These are phyloP conservation scores for Lenwebbia sp. DNA, from an alignment of 345 rosid species.

Conservation along the genomic window DNA sequence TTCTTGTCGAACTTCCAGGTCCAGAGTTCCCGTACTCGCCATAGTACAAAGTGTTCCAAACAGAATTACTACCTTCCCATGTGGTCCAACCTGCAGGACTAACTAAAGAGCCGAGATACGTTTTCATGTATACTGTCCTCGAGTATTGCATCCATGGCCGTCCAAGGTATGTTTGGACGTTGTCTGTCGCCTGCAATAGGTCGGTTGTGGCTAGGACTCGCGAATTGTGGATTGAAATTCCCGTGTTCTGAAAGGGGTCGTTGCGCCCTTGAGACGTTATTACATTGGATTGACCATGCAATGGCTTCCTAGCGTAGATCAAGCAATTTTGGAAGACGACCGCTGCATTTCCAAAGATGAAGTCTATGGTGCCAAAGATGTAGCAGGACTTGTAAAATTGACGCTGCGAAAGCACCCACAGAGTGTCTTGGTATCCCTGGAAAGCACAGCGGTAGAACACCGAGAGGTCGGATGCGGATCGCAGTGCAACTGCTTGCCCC, in stretches of 20 bases:
- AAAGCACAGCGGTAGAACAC: constrained; percentile 34
- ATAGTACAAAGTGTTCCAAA: constrained; percentile 47
- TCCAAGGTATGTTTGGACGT: constrained; percentile 39
- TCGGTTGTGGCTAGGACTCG: constrained; percentile 36
- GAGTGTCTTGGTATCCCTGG: constrained; percentile 47
- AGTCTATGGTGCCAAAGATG: constrained; percentile 43
- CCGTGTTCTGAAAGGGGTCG: constrained; percentile 41
- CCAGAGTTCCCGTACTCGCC: constrained; percentile 67
- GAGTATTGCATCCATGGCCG: constrained; percentile 63
- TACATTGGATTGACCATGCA: constrained; percentile 33
- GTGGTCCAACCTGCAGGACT: constrained; percentile 55
- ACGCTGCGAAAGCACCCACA: constrained; percentile 46
- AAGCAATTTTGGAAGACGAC: constrained; percentile 50
- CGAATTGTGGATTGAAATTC: constrained; percentile 43
- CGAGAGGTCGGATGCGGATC: constrained; percentile 37
- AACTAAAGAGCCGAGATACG: constrained; percentile 32
- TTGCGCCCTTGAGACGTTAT: constrained; percentile 62
- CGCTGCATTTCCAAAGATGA: constrained; percentile 61
- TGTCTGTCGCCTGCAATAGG: constrained; percentile 1
- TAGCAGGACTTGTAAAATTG: constrained; percentile 34
- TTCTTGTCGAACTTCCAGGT: constrained; percentile 41
- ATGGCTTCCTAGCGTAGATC: constrained; percentile 31
- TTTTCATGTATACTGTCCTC: constrained; percentile 47
- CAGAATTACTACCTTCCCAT: constrained; percentile 43
- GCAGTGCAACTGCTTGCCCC: constrained; percentile 63